Evolutionary conservation across 2,329 filamentous ascomycete genomes (phyloP), one percentile per base, ranked within the genome.

Genomic region (Colletotrichum sp.): DNA sequence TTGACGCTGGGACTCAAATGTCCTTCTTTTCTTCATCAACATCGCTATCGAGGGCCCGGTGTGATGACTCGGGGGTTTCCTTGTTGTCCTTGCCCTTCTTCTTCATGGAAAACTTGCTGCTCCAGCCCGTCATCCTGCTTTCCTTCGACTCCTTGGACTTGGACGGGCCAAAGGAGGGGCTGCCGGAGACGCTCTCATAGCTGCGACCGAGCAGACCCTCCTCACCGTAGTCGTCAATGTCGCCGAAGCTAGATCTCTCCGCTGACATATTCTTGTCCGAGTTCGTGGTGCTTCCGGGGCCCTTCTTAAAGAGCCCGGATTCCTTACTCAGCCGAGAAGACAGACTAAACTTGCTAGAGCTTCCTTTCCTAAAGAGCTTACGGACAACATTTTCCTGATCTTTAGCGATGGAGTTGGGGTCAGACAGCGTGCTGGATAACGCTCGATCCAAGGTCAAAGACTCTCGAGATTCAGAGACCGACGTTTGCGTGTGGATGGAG

Each of bases 311-410:
- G 30, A 91, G 83, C 12, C 85, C 82, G 32, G 88, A 87, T 63
- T 90, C 89, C 80, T 91, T 93, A 68, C 87, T 87, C 25, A 90
- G 80, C 74, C 90, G 83, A 65, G 90, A 91, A 15, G 91, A 89
- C 75, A 93, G 85, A 82, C 90, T 91, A 82, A 93, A 93, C 84
- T 93, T 93, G 83, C 90, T 89, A 8, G 91, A 92, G 82, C 91
- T 93, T 66, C 92, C 90, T 84, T 93, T 93, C 36, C 92, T 90
- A 72, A 93, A 89, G 65, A 93, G 86, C 81, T 92, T 90, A 81
- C 89, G 86, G 78, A 93, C 85, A 70, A 91, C 90, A 77, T 91
- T 91, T 69, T 92, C 90, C 77, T 88, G 85, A 72, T 92, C 87
- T 79, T 90, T 90, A 34, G 82, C 77, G 39, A 83, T 84, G 4